Percentiles rank a stretch among this genome's conserved stretches.
These are phyloP conservation scores for Uromyces viciae-fabae DNA, from an alignment of 1,284 basidiomycete genomes.

Conservation along the genomic window DNA sequence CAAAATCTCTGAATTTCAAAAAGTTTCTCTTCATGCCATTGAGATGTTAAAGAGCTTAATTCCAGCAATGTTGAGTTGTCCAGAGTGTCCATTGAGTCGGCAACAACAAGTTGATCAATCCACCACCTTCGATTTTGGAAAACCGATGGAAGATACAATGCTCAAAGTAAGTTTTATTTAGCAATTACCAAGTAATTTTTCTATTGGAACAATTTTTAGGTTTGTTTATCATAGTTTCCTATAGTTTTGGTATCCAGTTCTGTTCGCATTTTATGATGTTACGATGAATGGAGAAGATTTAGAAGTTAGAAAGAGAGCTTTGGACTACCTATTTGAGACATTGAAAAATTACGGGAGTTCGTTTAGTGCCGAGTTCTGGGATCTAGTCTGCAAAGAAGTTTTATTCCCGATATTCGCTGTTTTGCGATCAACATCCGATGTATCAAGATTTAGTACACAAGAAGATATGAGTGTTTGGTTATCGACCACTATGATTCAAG, in stretches of 20 bases:
- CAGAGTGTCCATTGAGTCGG: slow-evolving; percentile 68
- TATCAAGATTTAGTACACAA: slow-evolving; percentile 87
- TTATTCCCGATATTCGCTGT: slow-evolving; percentile 99
- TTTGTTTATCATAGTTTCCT: neutral
- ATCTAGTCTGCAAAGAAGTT: slow-evolving; percentile 91
- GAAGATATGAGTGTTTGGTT: slow-evolving; percentile 99
- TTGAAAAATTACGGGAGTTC: slow-evolving; percentile 82
- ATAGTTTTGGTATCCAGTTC: slow-evolving; percentile 86
- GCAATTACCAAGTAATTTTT: neutral
- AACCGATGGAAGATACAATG: slow-evolving; percentile 70
- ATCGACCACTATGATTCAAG: slow-evolving; percentile 98
- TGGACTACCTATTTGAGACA: slow-evolving; percentile 91
- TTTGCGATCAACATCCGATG: slow-evolving; percentile 72
- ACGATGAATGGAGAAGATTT: slow-evolving; percentile 99
- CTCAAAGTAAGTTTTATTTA: slow-evolving; percentile 60
- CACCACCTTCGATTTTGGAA: slow-evolving; percentile 56
- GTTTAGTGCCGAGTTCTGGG: slow-evolving; percentile 94
- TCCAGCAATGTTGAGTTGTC: slow-evolving; percentile 79
- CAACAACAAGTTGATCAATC: slow-evolving; percentile 44
- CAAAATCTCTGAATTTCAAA: slow-evolving; percentile 98
- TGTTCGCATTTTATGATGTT: slow-evolving; percentile 97
- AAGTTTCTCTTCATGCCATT: slow-evolving; percentile 91
- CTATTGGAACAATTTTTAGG: neutral
- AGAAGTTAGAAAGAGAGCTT: slow-evolving; percentile 90
- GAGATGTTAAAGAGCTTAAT: slow-evolving; percentile 91